These are phyloP conservation scores for Spencermartinsiella europaea DNA, from an alignment of 805 yeast genomes.

Conservation along the genomic window DNA sequence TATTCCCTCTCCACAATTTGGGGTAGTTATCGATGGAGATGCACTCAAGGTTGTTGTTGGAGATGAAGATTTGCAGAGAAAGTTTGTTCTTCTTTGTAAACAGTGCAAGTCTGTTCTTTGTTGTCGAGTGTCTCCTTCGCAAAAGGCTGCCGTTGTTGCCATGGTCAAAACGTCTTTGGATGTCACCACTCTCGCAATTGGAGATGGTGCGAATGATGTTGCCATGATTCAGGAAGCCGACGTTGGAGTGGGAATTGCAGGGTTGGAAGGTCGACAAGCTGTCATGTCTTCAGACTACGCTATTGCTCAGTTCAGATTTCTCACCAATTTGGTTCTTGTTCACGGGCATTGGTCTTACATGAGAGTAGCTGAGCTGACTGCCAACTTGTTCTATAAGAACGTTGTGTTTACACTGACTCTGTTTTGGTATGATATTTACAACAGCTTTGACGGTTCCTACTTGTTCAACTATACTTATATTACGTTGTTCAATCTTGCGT, in stretches of 20 bases:
- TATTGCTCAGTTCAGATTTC: constrained; percentile 69
- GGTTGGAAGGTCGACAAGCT: constrained; percentile 83
- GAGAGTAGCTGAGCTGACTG: constrained; percentile 70
- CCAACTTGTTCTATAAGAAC: constrained; percentile 74
- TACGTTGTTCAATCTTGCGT: constrained; percentile 75
- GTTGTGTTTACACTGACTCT: constrained; percentile 66
- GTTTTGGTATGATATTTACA: constrained; percentile 72
- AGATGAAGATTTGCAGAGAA: constrained; percentile 27
- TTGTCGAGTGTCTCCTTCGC: constrained; percentile 81
- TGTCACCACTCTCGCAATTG: constrained; percentile 77
- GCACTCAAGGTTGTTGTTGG: constrained; percentile 45
- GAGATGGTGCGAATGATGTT: constrained; percentile 85
- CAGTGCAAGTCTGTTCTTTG: constrained; percentile 75
- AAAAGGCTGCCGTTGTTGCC: constrained; percentile 69
- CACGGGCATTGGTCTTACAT: constrained; percentile 85
- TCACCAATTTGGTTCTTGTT: constrained; percentile 59
- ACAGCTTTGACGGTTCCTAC: constrained; percentile 69
- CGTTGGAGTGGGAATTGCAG: constrained; percentile 82
- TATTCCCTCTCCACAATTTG: constrained; percentile 54
- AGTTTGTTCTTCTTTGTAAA: constrained; percentile 66
- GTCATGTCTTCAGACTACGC: constrained; percentile 85
- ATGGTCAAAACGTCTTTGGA: constrained; percentile 58
- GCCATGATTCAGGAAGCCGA: constrained; percentile 86
- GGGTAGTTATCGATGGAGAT: constrained; percentile 67
- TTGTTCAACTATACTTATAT: constrained; percentile 72